Evolutionary conservation across 2,329 filamentous ascomycete genomes (phyloP), one percentile per base, ranked within the genome.

Genomic region (Ophiocordyceps unilateralis): DNA sequence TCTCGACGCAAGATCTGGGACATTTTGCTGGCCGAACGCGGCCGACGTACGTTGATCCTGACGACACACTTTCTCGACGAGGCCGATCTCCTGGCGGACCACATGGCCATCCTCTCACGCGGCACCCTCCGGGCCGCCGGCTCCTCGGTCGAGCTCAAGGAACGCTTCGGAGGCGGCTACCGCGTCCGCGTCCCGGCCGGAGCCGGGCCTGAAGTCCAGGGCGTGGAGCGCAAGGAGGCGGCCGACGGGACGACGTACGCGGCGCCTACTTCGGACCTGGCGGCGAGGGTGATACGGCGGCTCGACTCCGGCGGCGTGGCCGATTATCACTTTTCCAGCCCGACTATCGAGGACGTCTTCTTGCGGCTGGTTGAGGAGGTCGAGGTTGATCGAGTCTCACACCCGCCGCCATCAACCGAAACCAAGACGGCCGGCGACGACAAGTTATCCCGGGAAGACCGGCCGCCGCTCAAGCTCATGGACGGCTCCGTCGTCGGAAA

Each of bases 11-110:
- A 93, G 62, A 84, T 95, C 21, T 95, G 88, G 88, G 86, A 94
- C 51, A 95, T 95, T 46, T 67, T 95, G 20, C 67, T 94, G 12
- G 82, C 82, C 1, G 87, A 94, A 59, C 76, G 88, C 45, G 87
- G 86, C 19, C 70, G 70, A 46, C 70, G 88, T 37, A 93, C 88
- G 0, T 83, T 94, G 51, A 75, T 95, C 37, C 61, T 95, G 45
- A 95, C 88, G 0, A 95, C 88, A 0, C 89, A 95, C 58, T 95
- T 94, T 58, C 69, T 95, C 9, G 89, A 95, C 53, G 89, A 95
- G 60, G 89, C 88, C 1, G 88, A 95, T 55, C 67, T 94, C 1
- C 70, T 95, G 1, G 82, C 87, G 0, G 89, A 95, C 55, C 81
- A 88, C 47, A 93, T 95, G 49, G 83, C 81, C 2, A 85, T 95